These are phyloP conservation scores for Chenopodium quinoa DNA, from an alignment of 148 eudicot species.

Conservation along the genomic window DNA sequence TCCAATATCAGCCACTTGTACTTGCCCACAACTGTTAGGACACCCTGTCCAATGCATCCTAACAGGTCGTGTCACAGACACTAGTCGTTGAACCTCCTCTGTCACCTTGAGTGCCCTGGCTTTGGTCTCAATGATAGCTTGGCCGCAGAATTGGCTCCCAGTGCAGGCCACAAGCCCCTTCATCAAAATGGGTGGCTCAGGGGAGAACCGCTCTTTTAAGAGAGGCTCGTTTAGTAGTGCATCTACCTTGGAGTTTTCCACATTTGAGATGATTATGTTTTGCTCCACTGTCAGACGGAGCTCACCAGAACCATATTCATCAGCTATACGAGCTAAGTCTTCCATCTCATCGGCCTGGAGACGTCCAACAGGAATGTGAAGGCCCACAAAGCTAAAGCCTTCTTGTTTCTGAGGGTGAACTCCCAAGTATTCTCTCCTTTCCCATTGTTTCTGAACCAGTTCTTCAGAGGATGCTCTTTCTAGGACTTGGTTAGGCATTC, in stretches of 20 bases:
- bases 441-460: conserved; percentile 64
- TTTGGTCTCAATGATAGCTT: conserved; percentile 92
- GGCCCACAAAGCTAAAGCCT: conserved; percentile 82
- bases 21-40: conserved; percentile 83
- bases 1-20: conserved; percentile 98
- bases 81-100: conserved; percentile 66
- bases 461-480: conserved; percentile 82
- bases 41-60: conserved; percentile 99
- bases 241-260: conserved; percentile 66
- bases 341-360: conserved; percentile 95
- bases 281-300: conserved; percentile 95
- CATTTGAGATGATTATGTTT: conserved; percentile 82
- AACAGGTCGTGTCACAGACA: conserved; percentile 59
- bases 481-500: conserved; percentile 70
- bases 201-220: conserved; percentile 53
- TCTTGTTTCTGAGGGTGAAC: conserved; percentile 89
- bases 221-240: conserved; percentile 74
- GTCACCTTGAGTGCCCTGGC: conserved; percentile 77
- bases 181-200: conserved; percentile 76
- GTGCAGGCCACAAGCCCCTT: conserved; percentile 90
- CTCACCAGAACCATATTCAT: conserved; percentile 80
- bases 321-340: conserved; percentile 86
- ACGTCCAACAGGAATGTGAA: conserved; percentile 92
- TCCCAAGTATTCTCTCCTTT: conserved; percentile 81
- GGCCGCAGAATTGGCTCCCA: conserved; percentile 96